Percentiles rank a stretch among this genome's conserved stretches.
These are phyloP conservation scores for Helenozyma baotianmanensis DNA, from an alignment of 805 yeast genomes.

Conservation along the genomic window DNA sequence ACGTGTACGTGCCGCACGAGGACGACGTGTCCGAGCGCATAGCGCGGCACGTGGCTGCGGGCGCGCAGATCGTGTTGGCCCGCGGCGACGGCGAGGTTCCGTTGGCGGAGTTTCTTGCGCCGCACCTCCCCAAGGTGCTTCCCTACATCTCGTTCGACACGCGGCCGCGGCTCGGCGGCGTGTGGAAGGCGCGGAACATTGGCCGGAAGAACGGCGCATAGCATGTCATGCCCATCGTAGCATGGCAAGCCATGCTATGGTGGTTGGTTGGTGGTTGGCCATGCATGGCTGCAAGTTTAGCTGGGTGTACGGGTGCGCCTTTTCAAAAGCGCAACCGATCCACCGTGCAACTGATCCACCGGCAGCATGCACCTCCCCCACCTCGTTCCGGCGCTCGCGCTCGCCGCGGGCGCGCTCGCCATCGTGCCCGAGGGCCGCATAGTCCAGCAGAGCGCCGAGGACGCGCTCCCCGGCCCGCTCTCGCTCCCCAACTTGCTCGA, in stretches of 20 bases:
- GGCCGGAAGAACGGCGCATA: constrained; percentile 12
- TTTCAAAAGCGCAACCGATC: too few relatives aligned
- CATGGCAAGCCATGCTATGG: too few relatives aligned
- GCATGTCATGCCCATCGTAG: too few relatives aligned
- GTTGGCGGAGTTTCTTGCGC: constrained; percentile 43
- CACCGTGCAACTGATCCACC: too few relatives aligned
- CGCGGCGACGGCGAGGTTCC: constrained; percentile 70
- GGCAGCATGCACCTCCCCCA: too few relatives aligned
- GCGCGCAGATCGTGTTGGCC: constrained; percentile 39
- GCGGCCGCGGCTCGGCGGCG: constrained; percentile 46
- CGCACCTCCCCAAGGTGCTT: constrained; percentile 8
- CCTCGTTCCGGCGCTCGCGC: neutral
- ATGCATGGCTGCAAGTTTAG: too few relatives aligned
- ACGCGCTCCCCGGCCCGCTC: constrained; percentile 7
- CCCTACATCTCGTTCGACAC: constrained; percentile 26
- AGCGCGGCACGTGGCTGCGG: constrained; percentile 5
- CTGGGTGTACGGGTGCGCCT: too few relatives aligned
- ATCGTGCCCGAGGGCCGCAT: constrained; percentile 14
- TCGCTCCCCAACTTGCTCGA: constrained; percentile 38
- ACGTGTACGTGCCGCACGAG: constrained; percentile 52
- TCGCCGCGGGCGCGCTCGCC: constrained; percentile 9
- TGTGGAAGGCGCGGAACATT: constrained; percentile 47
- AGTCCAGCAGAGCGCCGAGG: constrained; percentile 4
- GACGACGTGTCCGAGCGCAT: constrained; percentile 9
- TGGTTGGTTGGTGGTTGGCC: too few relatives aligned